phyloP scores from a whole-genome alignment of 257 asterid genomes.

The Coffea eugenioides region DNA sequence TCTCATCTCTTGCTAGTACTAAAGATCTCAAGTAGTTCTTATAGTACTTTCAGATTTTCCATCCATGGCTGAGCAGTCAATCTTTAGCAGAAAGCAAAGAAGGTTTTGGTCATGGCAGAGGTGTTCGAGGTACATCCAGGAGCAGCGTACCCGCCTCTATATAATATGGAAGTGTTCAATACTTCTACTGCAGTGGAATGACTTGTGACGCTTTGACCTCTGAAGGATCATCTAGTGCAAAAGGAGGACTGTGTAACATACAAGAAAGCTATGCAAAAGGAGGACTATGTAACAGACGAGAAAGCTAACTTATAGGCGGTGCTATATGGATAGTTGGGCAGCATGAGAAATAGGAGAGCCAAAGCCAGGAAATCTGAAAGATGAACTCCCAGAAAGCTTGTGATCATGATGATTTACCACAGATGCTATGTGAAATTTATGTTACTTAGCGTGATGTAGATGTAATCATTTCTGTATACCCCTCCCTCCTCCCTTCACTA shows the following conservation, averaged over 20 bases:
- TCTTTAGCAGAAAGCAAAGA: conserved; percentile 24
- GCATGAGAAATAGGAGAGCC: neutral
- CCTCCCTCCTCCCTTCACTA: neutral
- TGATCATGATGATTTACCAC: neutral
- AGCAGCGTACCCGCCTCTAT: conserved; percentile 70
- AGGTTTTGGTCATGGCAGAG: conserved; percentile 44
- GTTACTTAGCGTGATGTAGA: neutral
- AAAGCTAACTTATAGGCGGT: neutral
- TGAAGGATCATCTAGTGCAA: neutral
- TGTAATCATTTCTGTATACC: neutral
- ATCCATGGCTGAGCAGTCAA: conserved; percentile 37
- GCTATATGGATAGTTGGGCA: neutral
- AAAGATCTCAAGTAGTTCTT: neutral
- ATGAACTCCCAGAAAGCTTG: neutral
- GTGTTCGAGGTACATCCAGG: conserved; percentile 68
- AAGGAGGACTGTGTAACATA: neutral
- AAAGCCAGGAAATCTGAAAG: neutral
- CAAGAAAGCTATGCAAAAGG: neutral
- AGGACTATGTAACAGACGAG: neutral
- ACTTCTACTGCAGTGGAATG: conserved; percentile 57
- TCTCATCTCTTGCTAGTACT: neutral
- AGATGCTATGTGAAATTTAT: neutral
- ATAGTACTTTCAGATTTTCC: conserved; percentile 2
- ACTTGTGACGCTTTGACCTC: conserved; percentile 32
- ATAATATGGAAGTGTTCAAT: conserved; percentile 80